These are phyloP conservation scores for Paecilomyces sp. DNA, from an alignment of 2,329 filamentous ascomycete species.

Conservation along the genomic window DNA sequence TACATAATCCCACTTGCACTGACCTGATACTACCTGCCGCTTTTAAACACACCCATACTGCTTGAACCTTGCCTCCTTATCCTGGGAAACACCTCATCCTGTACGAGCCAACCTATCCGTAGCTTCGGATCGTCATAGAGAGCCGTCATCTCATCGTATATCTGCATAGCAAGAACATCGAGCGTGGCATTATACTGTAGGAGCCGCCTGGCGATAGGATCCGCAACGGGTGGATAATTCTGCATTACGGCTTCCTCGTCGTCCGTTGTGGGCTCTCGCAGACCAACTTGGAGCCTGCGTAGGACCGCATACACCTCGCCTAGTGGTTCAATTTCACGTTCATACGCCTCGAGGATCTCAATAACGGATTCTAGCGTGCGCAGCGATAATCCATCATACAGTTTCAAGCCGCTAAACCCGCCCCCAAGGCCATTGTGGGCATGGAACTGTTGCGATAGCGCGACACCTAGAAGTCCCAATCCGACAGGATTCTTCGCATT, in stretches of 20 bases:
- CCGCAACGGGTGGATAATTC: conserved; percentile 9
- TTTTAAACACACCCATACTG: not conserved
- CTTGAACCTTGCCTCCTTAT: not conserved
- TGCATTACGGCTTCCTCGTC: conserved; percentile 3
- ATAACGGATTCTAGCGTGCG: conserved; percentile 10
- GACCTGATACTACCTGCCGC: not conserved
- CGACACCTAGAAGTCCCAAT: conserved; percentile 7
- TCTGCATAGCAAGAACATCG: conserved; percentile 10
- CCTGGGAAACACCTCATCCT: conserved; percentile 2
- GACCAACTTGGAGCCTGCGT: conserved; percentile 7
- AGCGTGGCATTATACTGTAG: conserved; percentile 10
- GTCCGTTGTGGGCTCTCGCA: conserved; percentile 4
- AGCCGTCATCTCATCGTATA: conserved; percentile 50
- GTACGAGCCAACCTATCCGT: conserved; percentile 4
- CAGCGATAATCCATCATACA: conserved; percentile 12
- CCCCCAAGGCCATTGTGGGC: conserved; percentile 1
- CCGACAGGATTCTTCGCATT: conserved; percentile 1
- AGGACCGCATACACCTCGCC: conserved; percentile 9
- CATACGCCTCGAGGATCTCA: conserved; percentile 12
- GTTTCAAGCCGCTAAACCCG: conserved; percentile 10
- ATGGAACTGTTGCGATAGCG: conserved; percentile 1
- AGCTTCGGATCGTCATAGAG: conserved; percentile 41
- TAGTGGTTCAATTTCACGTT: conserved; percentile 11
- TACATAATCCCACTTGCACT: not conserved
- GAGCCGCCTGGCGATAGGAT: conserved; percentile 8